Evolutionary conservation across 768 basidiomycete genomes (phyloP).

Genomic region (Tulasnella sp.): DNA sequence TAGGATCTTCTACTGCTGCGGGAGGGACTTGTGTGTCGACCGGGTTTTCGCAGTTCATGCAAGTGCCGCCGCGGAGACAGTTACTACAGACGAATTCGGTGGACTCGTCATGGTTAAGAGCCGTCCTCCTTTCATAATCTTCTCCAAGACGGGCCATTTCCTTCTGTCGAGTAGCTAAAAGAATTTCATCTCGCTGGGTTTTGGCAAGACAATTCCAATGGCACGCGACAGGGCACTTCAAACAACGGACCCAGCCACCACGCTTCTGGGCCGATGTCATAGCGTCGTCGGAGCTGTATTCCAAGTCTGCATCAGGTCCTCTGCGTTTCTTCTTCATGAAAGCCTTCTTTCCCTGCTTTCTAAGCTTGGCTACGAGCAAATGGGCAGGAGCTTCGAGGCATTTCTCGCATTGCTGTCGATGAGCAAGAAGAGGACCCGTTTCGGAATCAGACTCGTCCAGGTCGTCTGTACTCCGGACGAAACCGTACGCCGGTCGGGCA

Average conservation of each 20-base stretch:
- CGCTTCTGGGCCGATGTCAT: conserved; percentile 37
- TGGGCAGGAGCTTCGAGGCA: conserved; percentile 53
- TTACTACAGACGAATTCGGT: conserved; percentile 71
- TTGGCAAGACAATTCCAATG: conserved; percentile 66
- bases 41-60: conserved; percentile 45
- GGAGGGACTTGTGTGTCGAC: conserved; percentile 30
- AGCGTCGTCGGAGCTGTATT: conserved; percentile 44
- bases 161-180: conserved; percentile 42
- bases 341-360: conserved; percentile 28
- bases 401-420: conserved; percentile 58
- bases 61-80: conserved; percentile 65
- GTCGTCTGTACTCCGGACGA: conserved; percentile 34
- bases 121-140: conserved; percentile 32
- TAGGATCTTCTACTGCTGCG: background rate
- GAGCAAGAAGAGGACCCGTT: conserved; percentile 39
- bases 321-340: conserved; percentile 31
- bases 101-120: conserved; percentile 41
- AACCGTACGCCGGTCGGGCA: conserved; percentile 29
- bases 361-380: conserved; percentile 30
- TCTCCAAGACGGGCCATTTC: conserved; percentile 20
- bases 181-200: conserved; percentile 58
- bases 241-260: conserved; percentile 78
- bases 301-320: conserved; percentile 35
- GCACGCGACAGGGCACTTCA: conserved; percentile 61
- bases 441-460: conserved; percentile 34